Conservation (phyloP, 2,329 filamentous ascomycete species). For the Aspergillus unguis region DNA sequence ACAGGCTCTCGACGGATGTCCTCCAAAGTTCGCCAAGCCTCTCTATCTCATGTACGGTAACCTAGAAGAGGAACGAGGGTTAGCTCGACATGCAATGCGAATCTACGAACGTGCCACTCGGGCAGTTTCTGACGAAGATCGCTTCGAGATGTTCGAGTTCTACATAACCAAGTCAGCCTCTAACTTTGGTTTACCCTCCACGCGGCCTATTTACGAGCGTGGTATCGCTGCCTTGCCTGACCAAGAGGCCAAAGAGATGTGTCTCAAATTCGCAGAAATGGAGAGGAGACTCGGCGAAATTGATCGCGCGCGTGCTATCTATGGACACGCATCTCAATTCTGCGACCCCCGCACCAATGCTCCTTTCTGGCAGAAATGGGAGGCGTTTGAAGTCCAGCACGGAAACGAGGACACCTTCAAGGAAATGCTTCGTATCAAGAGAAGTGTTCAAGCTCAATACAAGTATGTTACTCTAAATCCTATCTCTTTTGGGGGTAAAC, state of each 20-base stretch:
- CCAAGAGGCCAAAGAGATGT: conserved; percentile 93
- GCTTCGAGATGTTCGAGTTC: conserved; percentile 97
- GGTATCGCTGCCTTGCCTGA: conserved; percentile 93
- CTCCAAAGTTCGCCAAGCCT: conserved; percentile 91
- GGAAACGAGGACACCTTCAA: conserved; percentile 99
- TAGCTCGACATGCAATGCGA: conserved; percentile 95
- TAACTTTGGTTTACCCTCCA: conserved; percentile 95
- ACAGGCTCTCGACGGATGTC: conserved; percentile 91
- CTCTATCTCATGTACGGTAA: conserved; percentile 98
- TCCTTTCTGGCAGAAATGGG: conserved; percentile 95
- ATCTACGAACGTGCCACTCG: conserved; percentile 97
- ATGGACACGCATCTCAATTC: conserved; percentile 94
- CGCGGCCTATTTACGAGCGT: conserved; percentile 90
- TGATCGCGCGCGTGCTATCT: conserved; percentile 91
- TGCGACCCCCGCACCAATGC: conserved; percentile 90
- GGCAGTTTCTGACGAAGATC: conserved; percentile 89
- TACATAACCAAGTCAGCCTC: conserved; percentile 99
- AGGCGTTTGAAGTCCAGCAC: conserved; percentile 93
- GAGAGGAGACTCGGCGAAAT: conserved; percentile 88
- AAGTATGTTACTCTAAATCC: conserved; percentile 56
- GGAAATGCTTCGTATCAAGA: conserved; percentile 97
- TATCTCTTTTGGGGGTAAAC: conserved; percentile 15
- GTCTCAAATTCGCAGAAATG: conserved; percentile 97
- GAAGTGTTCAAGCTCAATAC: conserved; percentile 95
- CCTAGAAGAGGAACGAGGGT: conserved; percentile 88